Base-by-base conservation (phyloP, 345 rosid species). In the Arabis hirsuta region DNA sequence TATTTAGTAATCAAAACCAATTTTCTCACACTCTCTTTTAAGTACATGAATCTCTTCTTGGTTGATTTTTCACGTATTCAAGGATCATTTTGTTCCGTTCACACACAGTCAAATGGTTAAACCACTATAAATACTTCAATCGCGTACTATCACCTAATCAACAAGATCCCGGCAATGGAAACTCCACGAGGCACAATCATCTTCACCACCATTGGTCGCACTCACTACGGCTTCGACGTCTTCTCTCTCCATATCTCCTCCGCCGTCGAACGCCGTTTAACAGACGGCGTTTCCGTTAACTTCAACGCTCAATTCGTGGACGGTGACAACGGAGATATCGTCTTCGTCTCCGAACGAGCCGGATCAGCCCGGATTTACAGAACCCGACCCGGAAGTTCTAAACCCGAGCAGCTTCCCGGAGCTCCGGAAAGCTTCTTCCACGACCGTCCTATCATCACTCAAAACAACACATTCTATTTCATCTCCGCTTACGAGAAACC, bases 401-500 rank as follows among this genome's bases (percentile, higher is more conserved):
- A 73, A 3, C 83, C 85, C 9, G 85, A 87, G 13, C 79, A 62
- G 39, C 79, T 90, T 0, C 89, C 83, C 3, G 69, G 75, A 46
- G 82, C 69, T 7, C 83, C 85, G n/a, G 64, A 20, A 0, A 87
- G 90, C 85, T 87, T 79, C 65, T 93, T 90, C 82, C 94, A 86
- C 39, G 98, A 93, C 81, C 90, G 92, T 19, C 97, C 98, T 3
- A 11, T 87, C 10, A 65, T 80, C 7, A 50, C 73, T 20, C 31
- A 51, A 58, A 73, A 74, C 74, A 61, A 73, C 57, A 79, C 9
- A 24, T 85, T 93, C 47, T 89, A 83, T 83, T 84, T 94, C 82
- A 67, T 89, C 9, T 94, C 98, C 0, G 85, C 95, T 72, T 96
- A 94, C 59, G 87, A 94, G 54, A 51, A 81, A 27, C 96, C 96